Evolutionary conservation across 768 basidiomycete genomes (phyloP), one percentile per base, ranked within the genome.

Genomic region (Suillus subalutaceus): DNA sequence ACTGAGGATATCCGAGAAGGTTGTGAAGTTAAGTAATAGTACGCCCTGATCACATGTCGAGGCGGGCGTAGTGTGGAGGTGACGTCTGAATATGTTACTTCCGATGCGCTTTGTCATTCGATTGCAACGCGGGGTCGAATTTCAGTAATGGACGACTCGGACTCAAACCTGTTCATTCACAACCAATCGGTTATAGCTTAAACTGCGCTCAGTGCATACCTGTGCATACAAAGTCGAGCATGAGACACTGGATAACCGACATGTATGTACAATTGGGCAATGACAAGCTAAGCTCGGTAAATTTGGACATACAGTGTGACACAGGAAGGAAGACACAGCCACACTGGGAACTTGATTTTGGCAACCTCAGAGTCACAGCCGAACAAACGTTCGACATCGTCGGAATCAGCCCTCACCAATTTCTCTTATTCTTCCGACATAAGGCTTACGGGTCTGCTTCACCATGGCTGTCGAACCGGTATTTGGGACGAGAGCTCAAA

Each of bases 391-490:
- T 26, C 26, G 26, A 26, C 26, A 26, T 26, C 26, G 26, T 26
- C 26, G 18, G 48, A 50, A 26, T 53, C 43, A 26, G 12, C 38
- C 58, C 55, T 56, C 60, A 58, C 56, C 37, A 40, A 53, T 70
- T 64, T 52, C 66, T 62, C 56, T 63, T 59, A 68, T 67, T 67
- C 41, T 63, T 64, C 63, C 41, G 64, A 8, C 41, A 59, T 13
- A 63, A 69, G 67, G 71, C 63, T 72, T 67, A 58, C 67, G 59
- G n/a, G 59, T 59, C 37, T 48, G 26, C 53, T 71, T 53, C 56
- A 77, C 67, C 69, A 94, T 93, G 92, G 85, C 88, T 62, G 81
- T 88, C 56, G 89, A 91, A 80, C 85, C 86, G 30, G 83, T 94
- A 61, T 78, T 94, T 63, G 87, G 87, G 23, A 93, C 92, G 16